These are phyloP conservation scores for Geotrichum australiense DNA, from an alignment of 1,139 yeast genomes.

Conservation along the genomic window DNA sequence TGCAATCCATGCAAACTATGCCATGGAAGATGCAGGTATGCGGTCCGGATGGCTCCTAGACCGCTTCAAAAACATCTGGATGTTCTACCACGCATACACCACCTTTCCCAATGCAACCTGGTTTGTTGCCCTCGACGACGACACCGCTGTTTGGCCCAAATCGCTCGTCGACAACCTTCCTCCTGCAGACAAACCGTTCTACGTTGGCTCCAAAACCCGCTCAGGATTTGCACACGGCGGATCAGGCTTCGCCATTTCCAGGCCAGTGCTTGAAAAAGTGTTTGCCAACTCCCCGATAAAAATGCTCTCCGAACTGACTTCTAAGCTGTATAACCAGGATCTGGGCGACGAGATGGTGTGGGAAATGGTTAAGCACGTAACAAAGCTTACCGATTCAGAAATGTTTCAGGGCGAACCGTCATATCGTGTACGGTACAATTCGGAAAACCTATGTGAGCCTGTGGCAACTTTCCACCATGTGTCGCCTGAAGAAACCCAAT, in stretches of 20 bases:
- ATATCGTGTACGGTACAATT: conserved; percentile 21
- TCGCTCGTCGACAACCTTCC: background rate
- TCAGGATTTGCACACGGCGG: conserved; percentile 37
- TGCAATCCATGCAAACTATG: conserved; percentile 21
- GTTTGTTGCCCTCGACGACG: conserved; percentile 37
- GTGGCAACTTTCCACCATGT: conserved; percentile 34
- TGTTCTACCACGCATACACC: conserved; percentile 34
- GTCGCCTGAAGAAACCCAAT: conserved; percentile 31
- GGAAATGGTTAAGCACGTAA: conserved; percentile 22
- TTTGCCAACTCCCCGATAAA: conserved; percentile 21
- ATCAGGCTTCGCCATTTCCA: conserved; percentile 34
- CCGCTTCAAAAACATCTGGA: conserved; percentile 36
- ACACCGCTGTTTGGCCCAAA: conserved; percentile 27
- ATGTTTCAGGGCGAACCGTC: conserved; percentile 33
- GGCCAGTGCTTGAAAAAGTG: conserved; percentile 23
- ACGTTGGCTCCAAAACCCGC: conserved; percentile 30
- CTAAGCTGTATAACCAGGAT: conserved; percentile 10
- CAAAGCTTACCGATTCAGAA: conserved; percentile 18
- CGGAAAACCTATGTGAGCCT: conserved; percentile 31
- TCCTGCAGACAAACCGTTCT: conserved; percentile 24
- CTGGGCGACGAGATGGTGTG: conserved; percentile 37
- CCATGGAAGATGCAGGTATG: conserved; percentile 12
- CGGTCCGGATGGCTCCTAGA: conserved; percentile 35
- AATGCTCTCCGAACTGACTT: conserved; percentile 18
- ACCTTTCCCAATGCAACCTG: conserved; percentile 32